phyloP scores from a whole-genome alignment of 768 basidiomycete genomes.

The Termitomyces sp. region DNA sequence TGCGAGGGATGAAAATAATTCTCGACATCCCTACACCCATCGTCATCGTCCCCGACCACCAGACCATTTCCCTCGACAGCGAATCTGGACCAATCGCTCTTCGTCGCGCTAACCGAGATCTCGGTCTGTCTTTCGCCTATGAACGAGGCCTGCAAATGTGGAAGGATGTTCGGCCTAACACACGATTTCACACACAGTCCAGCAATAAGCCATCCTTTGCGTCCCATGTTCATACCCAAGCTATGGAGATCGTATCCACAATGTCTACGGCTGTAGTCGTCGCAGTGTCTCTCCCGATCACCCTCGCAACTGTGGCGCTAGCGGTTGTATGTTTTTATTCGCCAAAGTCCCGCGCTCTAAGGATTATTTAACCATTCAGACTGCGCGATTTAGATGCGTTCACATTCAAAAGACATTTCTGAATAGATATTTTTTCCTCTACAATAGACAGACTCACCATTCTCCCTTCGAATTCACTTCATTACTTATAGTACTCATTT shows the following conservation, averaged over 20 bases:
- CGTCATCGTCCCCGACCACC: conserved; percentile 16
- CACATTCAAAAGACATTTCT: not conserved
- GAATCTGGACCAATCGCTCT: conserved; percentile 7
- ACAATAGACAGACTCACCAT: not conserved
- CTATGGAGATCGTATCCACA: conserved; percentile 18
- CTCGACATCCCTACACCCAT: conserved; percentile 15
- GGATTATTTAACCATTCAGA: conserved; percentile 2
- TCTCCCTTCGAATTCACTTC: not conserved
- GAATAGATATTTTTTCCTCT: not conserved
- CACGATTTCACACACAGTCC: not conserved
- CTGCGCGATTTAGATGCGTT: not conserved
- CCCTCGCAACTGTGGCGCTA: conserved; percentile 33
- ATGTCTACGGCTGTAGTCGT: conserved; percentile 24
- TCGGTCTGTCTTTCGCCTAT: conserved; percentile 29
- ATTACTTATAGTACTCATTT: not conserved
- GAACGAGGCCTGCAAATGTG: conserved; percentile 20
- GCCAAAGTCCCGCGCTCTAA: conserved; percentile 5
- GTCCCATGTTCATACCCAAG: conserved; percentile 5
- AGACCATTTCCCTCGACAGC: not conserved
- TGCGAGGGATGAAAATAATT: conserved; percentile 12
- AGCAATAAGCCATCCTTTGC: not conserved
- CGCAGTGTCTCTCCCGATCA: conserved; percentile 31
- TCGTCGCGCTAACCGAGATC: conserved; percentile 28
- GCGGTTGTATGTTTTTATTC: conserved; percentile 30
- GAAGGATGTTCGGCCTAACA: conserved; percentile 2